Percentiles rank a stretch among this genome's conserved stretches.
These are phyloP conservation scores for Myxozyma neglecta DNA, from an alignment of 805 yeast genomes.

Conservation along the genomic window DNA sequence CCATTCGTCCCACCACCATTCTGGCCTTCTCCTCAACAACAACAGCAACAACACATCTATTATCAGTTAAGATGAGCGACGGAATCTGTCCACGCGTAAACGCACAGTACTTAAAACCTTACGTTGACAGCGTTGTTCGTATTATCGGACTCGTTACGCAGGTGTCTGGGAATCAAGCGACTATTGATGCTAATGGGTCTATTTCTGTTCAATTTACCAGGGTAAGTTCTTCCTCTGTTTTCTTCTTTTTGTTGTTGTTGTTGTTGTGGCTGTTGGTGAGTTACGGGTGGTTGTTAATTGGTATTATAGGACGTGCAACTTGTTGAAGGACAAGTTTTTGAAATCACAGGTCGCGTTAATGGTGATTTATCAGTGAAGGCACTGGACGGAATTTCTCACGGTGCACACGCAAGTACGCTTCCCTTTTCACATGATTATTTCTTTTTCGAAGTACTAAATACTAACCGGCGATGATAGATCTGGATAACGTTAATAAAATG, in stretches of 20 bases:
- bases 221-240: conserved; percentile 20
- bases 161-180: conserved; percentile 34
- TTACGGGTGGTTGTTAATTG: background rate
- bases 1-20: background rate
- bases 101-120: conserved; percentile 34
- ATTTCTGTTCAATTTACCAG: conserved; percentile 35
- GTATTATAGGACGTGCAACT: background rate
- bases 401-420: conserved; percentile 23
- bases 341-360: conserved; percentile 40
- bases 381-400: conserved; percentile 33
- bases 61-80: conserved; percentile 1
- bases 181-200: conserved; percentile 40
- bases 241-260: background rate
- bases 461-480: conserved; percentile 4
- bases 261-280: background rate
- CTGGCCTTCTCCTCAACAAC: background rate
- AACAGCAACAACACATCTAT: background rate
- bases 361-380: conserved; percentile 37
- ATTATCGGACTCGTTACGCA: conserved; percentile 40
- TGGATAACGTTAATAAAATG: conserved; percentile 25
- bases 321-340: conserved; percentile 38
- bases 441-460: background rate
- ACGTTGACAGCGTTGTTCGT: conserved; percentile 35
- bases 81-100: conserved; percentile 38
- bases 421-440: background rate